Percentiles rank a stretch among this genome's conserved stretches.
Conservation (phyloP, 306 rosid species). For the Casuarina equisetifolia region DNA sequence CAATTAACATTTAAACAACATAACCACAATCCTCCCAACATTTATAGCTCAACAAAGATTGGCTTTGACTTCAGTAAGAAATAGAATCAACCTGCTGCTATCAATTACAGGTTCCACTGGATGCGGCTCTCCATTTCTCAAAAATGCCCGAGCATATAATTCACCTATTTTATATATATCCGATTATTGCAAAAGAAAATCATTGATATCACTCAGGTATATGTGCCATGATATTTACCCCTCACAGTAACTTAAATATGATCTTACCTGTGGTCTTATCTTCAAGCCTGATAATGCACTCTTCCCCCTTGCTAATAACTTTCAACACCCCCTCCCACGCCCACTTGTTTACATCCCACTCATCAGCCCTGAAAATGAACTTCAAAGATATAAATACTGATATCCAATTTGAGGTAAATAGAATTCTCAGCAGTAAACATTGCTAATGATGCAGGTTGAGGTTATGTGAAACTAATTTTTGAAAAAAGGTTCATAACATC, state of each 20-base stretch:
- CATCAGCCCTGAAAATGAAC: conserved; percentile 85
- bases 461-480: not conserved
- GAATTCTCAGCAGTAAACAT: conserved; percentile 6
- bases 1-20: conserved; percentile 20
- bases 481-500: not conserved
- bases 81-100: conserved; percentile 86
- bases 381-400: conserved; percentile 32
- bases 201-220: not conserved
- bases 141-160: conserved; percentile 94
- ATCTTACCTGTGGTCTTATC: conserved; percentile 80
- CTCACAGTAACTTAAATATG: conserved; percentile 26
- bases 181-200: conserved; percentile 10
- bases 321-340: conserved; percentile 89
- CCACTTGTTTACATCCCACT: conserved; percentile 99
- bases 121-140: conserved; percentile 90
- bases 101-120: conserved; percentile 97
- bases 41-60: not conserved
- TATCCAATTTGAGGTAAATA: conserved; percentile 15
- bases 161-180: conserved; percentile 62
- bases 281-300: conserved; percentile 87
- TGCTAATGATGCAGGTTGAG: not conserved
- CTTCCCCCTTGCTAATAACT: conserved; percentile 88
- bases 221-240: conserved; percentile 6
- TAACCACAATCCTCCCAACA: conserved; percentile 3
- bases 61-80: not conserved